Evolutionary conservation across 2,329 filamentous ascomycete genomes (phyloP), one percentile per base, ranked within the genome.

Genomic region (Alternaria hordeiaustralica): DNA sequence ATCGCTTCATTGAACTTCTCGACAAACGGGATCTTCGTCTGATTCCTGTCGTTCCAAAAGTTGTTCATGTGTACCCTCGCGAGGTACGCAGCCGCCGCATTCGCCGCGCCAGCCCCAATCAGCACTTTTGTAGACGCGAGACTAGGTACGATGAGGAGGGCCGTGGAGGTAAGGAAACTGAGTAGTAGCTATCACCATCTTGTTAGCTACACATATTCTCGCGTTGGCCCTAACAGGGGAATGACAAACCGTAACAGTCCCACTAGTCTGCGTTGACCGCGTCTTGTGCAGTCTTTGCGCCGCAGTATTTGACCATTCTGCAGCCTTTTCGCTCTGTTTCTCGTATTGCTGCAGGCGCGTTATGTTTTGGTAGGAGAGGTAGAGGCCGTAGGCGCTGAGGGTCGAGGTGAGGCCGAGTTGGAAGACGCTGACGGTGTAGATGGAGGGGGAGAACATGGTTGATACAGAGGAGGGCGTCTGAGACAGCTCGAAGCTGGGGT

Each of bases 1-100:
- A 81, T 71, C 3, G 79, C 79, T 47, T 79, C 73, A 58, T 81
- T 81, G 65, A 77, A 81, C 10, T 75, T 72, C 45, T 76, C 63
- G 2, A 80, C 68, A 51, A 81, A 76, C 15, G 79, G 79, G 1
- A 81, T 66, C 25, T 72, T 72, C 4, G 71, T 70, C 55, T 79
- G 79, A 0, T 66, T 70, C 45, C 62, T 67, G 13, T 73, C 71
- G 51, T 76, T 75, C 79, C 78, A 80, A 61, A 79, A 80, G 1
- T 56, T 62, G 4, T 68, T 67, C 68, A 80, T 77, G 56, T 80
- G 75, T 0, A 47, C 54, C 13, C 72, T 63, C 3, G 77, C 61
- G 1, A 65, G 55, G 23, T 74, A 63, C 1, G 67, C 12, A 2
- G 64, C 55, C 2, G 50, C 61, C 5, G 70, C 57, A 26, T 73